Evolutionary conservation across 768 basidiomycete genomes (phyloP).

Genomic region (Leccinum disarticulatum): DNA sequence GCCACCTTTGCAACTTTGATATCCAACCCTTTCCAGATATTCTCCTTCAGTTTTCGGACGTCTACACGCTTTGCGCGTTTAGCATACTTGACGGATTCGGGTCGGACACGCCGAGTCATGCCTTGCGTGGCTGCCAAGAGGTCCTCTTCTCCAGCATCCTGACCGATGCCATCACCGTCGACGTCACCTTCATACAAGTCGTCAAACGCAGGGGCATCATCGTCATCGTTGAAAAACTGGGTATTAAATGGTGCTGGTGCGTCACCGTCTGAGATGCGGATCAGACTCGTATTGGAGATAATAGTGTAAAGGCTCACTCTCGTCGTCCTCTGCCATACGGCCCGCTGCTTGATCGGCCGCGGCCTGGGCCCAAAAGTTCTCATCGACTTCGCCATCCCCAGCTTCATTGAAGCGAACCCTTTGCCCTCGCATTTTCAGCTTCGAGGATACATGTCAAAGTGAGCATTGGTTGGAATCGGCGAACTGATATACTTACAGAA

Average conservation of each 20-base stretch:
- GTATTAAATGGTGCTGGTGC: constrained; percentile 82
- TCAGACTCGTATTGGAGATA: constrained; percentile 6
- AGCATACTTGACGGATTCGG: constrained; percentile 90
- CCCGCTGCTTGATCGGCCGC: constrained; percentile 79
- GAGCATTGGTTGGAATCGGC: constrained; percentile 3
- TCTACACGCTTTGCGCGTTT: constrained; percentile 96
- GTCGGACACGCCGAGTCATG: constrained; percentile 74
- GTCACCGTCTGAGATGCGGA: constrained; percentile 37
- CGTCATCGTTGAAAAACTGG: constrained; percentile 96
- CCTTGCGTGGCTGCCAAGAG: constrained; percentile 79
- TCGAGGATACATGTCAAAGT: constrained; percentile 7
- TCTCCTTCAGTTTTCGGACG: constrained; percentile 94
- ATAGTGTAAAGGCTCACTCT: constrained; percentile 44
- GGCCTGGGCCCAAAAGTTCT: constrained; percentile 96
- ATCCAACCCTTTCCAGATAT: constrained; percentile 93
- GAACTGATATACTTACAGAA: constrained; percentile 54
- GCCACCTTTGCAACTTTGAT: constrained; percentile 71
- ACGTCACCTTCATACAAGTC: constrained; percentile 50
- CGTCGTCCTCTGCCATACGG: constrained; percentile 56
- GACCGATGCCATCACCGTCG: constrained; percentile 46
- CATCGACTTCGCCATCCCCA: constrained; percentile 88
- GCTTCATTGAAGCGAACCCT: constrained; percentile 52
- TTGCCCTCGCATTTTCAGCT: constrained; percentile 91
- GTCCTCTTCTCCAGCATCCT: constrained; percentile 80
- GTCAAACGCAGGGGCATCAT: constrained; percentile 73